Evolutionary conservation across 352 stramenopile genomes (phyloP).

Genomic region (Pythium utonaiense): DNA sequence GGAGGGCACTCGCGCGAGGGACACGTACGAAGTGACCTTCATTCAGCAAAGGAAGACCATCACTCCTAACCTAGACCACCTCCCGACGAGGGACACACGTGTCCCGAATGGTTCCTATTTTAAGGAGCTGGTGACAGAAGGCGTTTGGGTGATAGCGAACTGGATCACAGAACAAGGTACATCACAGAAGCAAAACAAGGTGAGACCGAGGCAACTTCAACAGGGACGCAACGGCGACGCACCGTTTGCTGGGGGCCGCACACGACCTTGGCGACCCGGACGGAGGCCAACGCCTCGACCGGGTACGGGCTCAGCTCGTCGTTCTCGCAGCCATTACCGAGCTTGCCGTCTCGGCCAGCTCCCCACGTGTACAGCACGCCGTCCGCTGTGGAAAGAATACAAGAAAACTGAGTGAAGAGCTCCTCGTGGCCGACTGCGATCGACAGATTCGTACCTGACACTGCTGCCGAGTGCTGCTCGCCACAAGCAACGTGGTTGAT

Average conservation of each 20-base stretch:
- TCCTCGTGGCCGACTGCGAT: neutral
- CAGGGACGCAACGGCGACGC: conserved; percentile 1
- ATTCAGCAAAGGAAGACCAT: neutral
- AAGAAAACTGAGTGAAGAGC: neutral
- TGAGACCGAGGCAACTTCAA: conserved; percentile 2
- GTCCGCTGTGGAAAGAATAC: conserved; percentile 28
- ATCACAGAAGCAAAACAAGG: conserved; percentile 10
- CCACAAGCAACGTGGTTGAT: conserved; percentile 53
- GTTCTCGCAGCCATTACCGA: conserved; percentile 56
- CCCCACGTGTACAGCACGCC: conserved; percentile 72
- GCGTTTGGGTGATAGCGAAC: conserved; percentile 47
- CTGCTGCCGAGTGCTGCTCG: conserved; percentile 61
- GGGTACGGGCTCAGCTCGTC: conserved; percentile 48
- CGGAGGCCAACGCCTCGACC: conserved; percentile 51
- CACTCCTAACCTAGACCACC: neutral
- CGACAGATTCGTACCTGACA: conserved; percentile 28
- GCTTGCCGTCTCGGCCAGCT: conserved; percentile 55
- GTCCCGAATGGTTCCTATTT: conserved; percentile 14
- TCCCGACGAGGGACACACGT: conserved; percentile 2
- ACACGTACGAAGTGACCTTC: conserved; percentile 7
- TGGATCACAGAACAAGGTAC: conserved; percentile 10
- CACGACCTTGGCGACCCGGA: conserved; percentile 47
- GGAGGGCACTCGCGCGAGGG: conserved; percentile 10
- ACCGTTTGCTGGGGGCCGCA: conserved; percentile 66
- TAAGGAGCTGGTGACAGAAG: conserved; percentile 16